Conservation (phyloP, 73 alveolate species). For the Urostyla sp. region DNA sequence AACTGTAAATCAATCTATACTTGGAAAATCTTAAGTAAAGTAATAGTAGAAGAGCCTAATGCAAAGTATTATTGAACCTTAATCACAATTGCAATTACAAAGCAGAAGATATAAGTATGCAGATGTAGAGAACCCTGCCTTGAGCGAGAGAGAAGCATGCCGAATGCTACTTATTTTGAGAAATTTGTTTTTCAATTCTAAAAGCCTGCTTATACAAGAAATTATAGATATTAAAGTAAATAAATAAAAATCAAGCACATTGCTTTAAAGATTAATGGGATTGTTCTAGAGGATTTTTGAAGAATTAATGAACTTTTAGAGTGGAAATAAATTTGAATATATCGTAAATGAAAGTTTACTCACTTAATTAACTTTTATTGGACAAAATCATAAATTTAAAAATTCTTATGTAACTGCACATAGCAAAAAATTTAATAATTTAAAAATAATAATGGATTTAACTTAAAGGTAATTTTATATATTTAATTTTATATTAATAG, state of each 20-base stretch:
- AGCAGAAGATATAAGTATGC: too few species aligned
- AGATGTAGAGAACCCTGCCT: too few species aligned
- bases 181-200: slow-evolving; percentile 23
- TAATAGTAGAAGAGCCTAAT: too few species aligned
- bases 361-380: slow-evolving; percentile 41
- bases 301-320: too few species aligned
- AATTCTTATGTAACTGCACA: slow-evolving; percentile 25
- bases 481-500: background rate
- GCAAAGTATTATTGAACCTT: too few species aligned
- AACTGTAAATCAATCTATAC: background rate
- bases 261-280: background rate
- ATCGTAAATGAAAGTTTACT: background rate
- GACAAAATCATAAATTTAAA: slow-evolving; percentile 52
- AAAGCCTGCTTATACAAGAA: background rate
- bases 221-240: background rate
- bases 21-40: slow-evolving; percentile 9
- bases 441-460: slow-evolving; percentile 34
- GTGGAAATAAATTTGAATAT: slow-evolving; percentile 6
- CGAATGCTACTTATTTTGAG: slow-evolving; percentile 54
- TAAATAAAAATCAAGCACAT: background rate
- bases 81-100: too few species aligned
- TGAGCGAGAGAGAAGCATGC: slow-evolving; percentile 56
- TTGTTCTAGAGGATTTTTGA: slow-evolving; percentile 37
- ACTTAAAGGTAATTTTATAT: background rate
- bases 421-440: background rate